Evolutionary conservation across 768 basidiomycete species (phyloP).

Genomic region (Boletus pseudo-olivaceus): DNA sequence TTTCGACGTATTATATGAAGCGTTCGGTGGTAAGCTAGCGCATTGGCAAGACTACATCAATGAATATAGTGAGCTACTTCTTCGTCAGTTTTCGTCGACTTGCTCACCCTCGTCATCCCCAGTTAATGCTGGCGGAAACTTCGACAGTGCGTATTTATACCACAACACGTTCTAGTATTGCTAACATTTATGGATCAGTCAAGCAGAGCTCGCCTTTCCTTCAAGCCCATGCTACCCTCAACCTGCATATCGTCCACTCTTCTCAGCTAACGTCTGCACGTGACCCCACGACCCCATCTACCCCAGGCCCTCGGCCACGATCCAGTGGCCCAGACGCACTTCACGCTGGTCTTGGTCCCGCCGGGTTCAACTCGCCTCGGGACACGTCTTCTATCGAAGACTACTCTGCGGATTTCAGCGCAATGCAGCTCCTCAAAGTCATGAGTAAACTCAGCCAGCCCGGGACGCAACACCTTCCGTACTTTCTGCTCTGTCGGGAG

Average conservation of each 20-base stretch:
- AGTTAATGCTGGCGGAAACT: slow-evolving; percentile 73
- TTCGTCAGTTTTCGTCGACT: not conserved
- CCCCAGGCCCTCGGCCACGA: slow-evolving; percentile 31
- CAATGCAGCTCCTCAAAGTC: slow-evolving; percentile 75
- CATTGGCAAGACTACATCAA: slow-evolving; percentile 81
- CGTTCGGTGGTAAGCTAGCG: slow-evolving; percentile 80
- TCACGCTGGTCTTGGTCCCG: slow-evolving; percentile 56
- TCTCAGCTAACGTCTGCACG: slow-evolving; percentile 51
- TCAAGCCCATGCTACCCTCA: slow-evolving; percentile 79
- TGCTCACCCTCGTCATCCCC: slow-evolving; percentile 7
- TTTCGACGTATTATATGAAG: slow-evolving; percentile 73
- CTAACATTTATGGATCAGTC: slow-evolving; percentile 40
- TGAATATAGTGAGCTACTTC: slow-evolving; percentile 52
- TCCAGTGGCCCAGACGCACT: slow-evolving; percentile 46
- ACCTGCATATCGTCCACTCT: slow-evolving; percentile 84
- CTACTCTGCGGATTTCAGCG: slow-evolving; percentile 66
- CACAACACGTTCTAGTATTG: not conserved
- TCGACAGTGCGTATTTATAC: slow-evolving; percentile 52
- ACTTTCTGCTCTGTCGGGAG: slow-evolving; percentile 80
- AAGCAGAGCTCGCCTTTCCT: slow-evolving; percentile 80
- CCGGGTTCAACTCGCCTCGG: slow-evolving; percentile 49
- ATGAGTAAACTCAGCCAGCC: slow-evolving; percentile 74
- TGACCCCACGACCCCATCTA: slow-evolving; percentile 31
- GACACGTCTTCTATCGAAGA: slow-evolving; percentile 36
- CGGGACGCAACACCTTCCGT: slow-evolving; percentile 62